A percentile compares a stretch with the other conserved stretches of the same genome.
Conservation (phyloP, 768 basidiomycete species). For the Chalciporus chontae region DNA sequence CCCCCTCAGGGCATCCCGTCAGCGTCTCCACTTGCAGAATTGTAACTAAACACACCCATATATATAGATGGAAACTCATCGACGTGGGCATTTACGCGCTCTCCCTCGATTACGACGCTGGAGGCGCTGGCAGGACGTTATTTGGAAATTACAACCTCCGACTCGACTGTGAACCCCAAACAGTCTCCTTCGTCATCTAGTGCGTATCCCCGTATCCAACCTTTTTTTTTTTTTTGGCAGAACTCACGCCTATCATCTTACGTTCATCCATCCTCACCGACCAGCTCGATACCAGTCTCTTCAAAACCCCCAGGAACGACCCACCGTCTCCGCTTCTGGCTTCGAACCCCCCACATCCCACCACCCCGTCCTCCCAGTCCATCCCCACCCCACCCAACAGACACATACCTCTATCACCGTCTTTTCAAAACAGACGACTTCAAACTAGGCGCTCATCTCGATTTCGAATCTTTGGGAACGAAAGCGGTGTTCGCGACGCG, state of each 20-base stretch:
- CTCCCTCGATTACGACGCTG: conserved; percentile 62
- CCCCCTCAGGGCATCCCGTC: background rate
- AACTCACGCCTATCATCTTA: no score
- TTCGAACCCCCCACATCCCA: conserved; percentile 42
- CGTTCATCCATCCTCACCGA: background rate
- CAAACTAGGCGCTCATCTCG: conserved; percentile 54
- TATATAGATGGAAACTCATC: conserved; percentile 47
- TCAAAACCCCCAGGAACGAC: conserved; percentile 55
- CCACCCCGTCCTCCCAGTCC: conserved; percentile 8
- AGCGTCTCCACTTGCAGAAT: background rate
- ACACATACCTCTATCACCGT: conserved; percentile 59
- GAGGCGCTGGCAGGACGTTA: conserved; percentile 52
- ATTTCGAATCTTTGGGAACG: conserved; percentile 48
- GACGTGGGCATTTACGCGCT: conserved; percentile 47
- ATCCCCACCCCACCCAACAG: conserved; percentile 34
- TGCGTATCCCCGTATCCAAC: conserved; percentile 31
- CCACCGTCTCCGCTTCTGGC: conserved; percentile 63
- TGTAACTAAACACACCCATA: background rate
- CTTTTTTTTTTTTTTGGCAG: no score
- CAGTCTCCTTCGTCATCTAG: conserved; percentile 60
- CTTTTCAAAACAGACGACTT: conserved; percentile 64
- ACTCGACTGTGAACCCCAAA: conserved; percentile 52
- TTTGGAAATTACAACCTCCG: conserved; percentile 52
- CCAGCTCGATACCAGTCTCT: conserved; percentile 51
- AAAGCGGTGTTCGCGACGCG: conserved; percentile 50